Conservation (phyloP, 2,329 filamentous ascomycete genomes). For the Cryphonectria carpinicola region DNA sequence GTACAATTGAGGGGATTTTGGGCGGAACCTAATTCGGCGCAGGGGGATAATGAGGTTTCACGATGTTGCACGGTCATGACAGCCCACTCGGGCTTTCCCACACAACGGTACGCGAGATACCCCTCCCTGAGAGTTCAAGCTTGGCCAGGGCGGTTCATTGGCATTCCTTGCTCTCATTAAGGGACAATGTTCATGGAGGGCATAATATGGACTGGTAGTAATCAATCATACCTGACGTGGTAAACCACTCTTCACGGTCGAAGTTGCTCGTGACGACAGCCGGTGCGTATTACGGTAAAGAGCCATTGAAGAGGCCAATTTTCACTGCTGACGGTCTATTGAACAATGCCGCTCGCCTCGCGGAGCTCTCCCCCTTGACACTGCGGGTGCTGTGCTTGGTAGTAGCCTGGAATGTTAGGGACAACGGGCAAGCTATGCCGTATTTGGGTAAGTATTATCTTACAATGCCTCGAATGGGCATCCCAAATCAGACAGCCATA, state of each 20-base stretch:
- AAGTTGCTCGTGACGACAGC: not conserved
- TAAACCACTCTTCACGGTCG: not conserved
- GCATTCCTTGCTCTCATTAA: slow-evolving; percentile 27
- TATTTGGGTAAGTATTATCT: no score
- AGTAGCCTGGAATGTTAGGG: no score
- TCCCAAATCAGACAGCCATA: no score
- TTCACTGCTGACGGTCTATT: not conserved
- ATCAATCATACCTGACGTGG: not conserved
- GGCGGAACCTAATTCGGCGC: slow-evolving; percentile 25
- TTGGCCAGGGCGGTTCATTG: slow-evolving; percentile 24
- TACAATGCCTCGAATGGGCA: no score
- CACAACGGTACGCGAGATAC: slow-evolving; percentile 30
- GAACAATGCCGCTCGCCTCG: not conserved
- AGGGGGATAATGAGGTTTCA: slow-evolving; percentile 26
- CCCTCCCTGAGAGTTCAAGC: slow-evolving; percentile 27
- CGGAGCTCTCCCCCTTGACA: not conserved
- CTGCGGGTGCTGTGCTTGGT: not conserved
- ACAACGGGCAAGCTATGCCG: no score
- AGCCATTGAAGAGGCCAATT: not conserved
- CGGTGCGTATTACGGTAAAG: not conserved
- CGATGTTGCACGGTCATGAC: slow-evolving; percentile 20
- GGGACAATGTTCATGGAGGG: slow-evolving; percentile 23
- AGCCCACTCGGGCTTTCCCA: slow-evolving; percentile 12
- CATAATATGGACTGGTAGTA: slow-evolving; percentile 8
- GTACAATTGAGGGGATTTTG: slow-evolving; percentile 21